These are phyloP conservation scores for Xerocomellus chrysenteron DNA, from an alignment of 768 basidiomycete species.

Conservation along the genomic window DNA sequence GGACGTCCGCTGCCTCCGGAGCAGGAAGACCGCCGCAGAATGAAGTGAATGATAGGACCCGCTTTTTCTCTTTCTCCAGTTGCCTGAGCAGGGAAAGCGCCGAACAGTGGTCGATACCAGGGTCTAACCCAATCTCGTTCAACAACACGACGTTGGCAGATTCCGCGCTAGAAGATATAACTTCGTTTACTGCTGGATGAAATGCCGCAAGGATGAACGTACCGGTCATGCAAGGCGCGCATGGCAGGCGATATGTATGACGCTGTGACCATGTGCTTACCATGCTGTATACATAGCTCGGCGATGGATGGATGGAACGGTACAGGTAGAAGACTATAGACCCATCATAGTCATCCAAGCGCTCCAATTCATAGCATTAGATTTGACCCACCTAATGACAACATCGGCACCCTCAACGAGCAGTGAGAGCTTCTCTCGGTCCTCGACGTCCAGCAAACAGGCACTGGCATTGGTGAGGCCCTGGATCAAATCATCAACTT, in stretches of 20 bases:
- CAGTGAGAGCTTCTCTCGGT: conserved; percentile 42
- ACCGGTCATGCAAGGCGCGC: conserved; percentile 63
- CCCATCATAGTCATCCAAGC: not conserved
- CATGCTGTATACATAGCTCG: conserved; percentile 63
- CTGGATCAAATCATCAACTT: conserved; percentile 48
- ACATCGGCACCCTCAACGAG: conserved; percentile 71
- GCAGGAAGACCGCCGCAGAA: conserved; percentile 94
- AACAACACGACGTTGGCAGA: conserved; percentile 67
- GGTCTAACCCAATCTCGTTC: conserved; percentile 90
- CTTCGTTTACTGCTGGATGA: not conserved
- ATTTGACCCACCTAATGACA: conserved; percentile 70
- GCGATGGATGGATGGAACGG: conserved; percentile 71
- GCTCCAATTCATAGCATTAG: not conserved
- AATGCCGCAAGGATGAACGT: conserved; percentile 17
- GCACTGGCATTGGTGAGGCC: conserved; percentile 53
- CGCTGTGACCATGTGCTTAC: conserved; percentile 84
- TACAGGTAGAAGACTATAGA: conserved; percentile 72
- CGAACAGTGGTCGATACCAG: conserved; percentile 87
- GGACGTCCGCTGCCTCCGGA: conserved; percentile 56
- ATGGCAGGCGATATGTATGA: conserved; percentile 86
- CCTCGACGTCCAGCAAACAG: conserved; percentile 57
- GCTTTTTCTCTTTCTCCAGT: conserved; percentile 50
- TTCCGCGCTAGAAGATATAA: conserved; percentile 47
- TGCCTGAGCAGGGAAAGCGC: conserved; percentile 67
- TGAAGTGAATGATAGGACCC: conserved; percentile 72